Conservation (phyloP, 805 yeast genomes). For the Hemisphaericaspora nanyangensis region DNA sequence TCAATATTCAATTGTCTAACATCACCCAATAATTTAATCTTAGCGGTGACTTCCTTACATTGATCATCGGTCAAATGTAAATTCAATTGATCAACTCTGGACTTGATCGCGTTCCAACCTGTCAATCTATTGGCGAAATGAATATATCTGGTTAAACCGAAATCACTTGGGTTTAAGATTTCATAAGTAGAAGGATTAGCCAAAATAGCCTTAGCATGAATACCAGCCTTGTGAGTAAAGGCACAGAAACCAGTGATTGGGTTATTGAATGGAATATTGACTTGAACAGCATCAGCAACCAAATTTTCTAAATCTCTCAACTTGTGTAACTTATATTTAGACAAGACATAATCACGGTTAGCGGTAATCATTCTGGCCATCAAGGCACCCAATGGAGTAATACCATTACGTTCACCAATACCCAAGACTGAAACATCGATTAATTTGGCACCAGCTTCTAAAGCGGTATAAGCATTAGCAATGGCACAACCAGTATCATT, state of each 20-base stretch:
- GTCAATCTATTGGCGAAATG: constrained; percentile 60
- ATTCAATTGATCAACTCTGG: constrained; percentile 58
- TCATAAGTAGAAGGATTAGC: constrained; percentile 65
- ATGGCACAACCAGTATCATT: constrained; percentile 63
- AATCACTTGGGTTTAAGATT: constrained; percentile 54
- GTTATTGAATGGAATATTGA: constrained; percentile 57
- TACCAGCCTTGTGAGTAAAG: constrained; percentile 62
- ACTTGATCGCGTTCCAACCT: constrained; percentile 62
- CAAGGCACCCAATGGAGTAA: constrained; percentile 57
- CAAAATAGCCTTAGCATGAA: constrained; percentile 58
- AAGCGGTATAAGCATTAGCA: constrained; percentile 60
- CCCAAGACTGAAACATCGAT: constrained; percentile 59
- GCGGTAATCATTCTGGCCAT: constrained; percentile 65
- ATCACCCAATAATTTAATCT: constrained; percentile 56
- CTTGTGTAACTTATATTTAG: constrained; percentile 53
- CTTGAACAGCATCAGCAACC: constrained; percentile 57
- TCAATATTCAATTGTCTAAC: constrained; percentile 57
- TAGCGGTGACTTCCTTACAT: constrained; percentile 51
- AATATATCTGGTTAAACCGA: constrained; percentile 58
- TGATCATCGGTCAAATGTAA: constrained; percentile 54
- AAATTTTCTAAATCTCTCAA: constrained; percentile 56
- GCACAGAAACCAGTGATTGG: constrained; percentile 66
- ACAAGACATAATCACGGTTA: constrained; percentile 54
- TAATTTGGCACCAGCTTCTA: constrained; percentile 59
- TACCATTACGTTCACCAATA: constrained; percentile 63